Percentiles rank a stretch among this genome's conserved stretches.
Conservation (phyloP, 2,329 filamentous ascomycete species). For the Didymella lethalis region DNA sequence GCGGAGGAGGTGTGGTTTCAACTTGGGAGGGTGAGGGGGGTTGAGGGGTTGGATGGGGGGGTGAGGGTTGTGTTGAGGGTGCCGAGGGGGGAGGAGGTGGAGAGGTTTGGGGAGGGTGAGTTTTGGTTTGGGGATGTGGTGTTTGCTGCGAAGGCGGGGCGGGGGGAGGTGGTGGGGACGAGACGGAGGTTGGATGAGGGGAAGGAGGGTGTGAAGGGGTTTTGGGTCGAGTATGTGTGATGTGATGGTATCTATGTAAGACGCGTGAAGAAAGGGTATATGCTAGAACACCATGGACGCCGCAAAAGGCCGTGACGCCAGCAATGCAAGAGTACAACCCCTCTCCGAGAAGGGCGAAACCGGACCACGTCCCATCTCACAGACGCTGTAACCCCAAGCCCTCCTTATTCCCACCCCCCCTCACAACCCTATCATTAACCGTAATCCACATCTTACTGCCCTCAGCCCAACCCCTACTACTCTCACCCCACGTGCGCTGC, state of each 20-base stretch:
- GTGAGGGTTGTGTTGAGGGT: constrained; percentile 32
- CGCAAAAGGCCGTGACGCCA: background rate
- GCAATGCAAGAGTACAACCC: background rate
- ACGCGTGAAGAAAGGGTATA: background rate
- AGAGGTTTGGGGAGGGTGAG: constrained; percentile 21
- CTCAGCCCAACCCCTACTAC: constrained; percentile 3
- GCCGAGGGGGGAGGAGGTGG: constrained; percentile 30
- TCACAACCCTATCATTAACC: constrained; percentile 4
- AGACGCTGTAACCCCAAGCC: background rate
- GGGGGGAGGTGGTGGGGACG: constrained; percentile 19
- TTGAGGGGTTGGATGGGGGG: constrained; percentile 25
- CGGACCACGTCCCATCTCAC: background rate
- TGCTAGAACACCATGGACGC: background rate
- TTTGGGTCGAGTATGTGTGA: constrained; percentile 39
- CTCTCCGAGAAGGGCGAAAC: background rate
- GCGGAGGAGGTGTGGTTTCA: constrained; percentile 25
- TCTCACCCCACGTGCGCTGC: background rate
- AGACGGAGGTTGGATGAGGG: constrained; percentile 26
- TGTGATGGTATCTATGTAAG: background rate
- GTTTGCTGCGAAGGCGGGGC: constrained; percentile 24
- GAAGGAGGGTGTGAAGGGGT: constrained; percentile 27
- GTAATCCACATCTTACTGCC: constrained; percentile 7
- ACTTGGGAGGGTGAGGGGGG: constrained; percentile 26
- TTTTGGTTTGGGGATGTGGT: constrained; percentile 43
- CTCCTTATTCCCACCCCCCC: background rate